Base-by-base conservation (phyloP, 164 flowering plant genomes). In the Stephania japonica region DNA sequence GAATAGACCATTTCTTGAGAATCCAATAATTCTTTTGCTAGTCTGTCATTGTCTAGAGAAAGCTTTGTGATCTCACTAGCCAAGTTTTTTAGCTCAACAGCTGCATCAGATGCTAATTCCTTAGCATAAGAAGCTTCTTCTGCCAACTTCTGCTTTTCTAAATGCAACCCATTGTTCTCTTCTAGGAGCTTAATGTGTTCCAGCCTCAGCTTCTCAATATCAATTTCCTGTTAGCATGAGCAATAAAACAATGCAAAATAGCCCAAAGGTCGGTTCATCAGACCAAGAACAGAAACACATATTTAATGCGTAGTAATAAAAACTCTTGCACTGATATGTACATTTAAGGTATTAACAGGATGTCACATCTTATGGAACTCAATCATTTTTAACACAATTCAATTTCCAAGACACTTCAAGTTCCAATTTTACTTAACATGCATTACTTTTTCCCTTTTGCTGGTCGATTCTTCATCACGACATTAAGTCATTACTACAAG, bases 41-140 rank as follows among this genome's bases (percentile, higher is more conserved):
- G 82, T 77, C 90, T 96, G 63, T 91, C 86, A 75, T 92, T 96
- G 73, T 88, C 93, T 56, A 92, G 14, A 9, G 99, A 96, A 10
- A 96, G 89, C 82, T 90, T 94, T 5, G 97, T 92, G 43, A 96
- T 91, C 82, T 96, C 98, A 78, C 86, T 85, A 44, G 99, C 97
- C 85, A 93, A 83, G 77, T 92, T 92, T 79, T 96, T 96, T 70
- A 96, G 82, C 83, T 93, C 98, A 63, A 90, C 90, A 24, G 98
- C 99, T 56, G 99, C 99, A 82, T 98, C 98, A 82, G 99, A 96
- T 0, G 99, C 99, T 67, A 96, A 76, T 81, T 96, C 97, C 80
- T 96, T 96, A n/a, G 99, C 99, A 80, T 96, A 96, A 62, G 97
- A 91, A 74, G 99, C 94, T 84, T 96, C 99, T 80, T 96, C 99